These are phyloP conservation scores for Dalbergia cochinchinensis DNA, from an alignment of 306 rosid species.

Conservation along the genomic window DNA sequence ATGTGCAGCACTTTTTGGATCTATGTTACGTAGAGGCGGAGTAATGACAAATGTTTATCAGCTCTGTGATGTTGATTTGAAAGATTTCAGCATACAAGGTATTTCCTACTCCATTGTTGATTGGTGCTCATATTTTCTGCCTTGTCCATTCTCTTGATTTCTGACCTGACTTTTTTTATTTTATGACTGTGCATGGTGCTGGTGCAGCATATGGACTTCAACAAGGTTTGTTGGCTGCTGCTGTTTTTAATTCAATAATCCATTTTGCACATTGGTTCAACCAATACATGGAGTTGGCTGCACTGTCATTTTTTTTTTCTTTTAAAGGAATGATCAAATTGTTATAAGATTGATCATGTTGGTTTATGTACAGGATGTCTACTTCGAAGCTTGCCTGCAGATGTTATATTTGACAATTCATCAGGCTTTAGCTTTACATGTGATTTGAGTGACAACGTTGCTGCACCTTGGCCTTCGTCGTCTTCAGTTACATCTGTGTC, in stretches of 20 bases:
- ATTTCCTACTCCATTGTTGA: conserved; percentile 32
- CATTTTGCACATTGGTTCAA: conserved; percentile 33
- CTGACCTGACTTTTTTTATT: conserved; percentile 38
- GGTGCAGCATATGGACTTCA: conserved; percentile 71
- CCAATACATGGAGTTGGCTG: not conserved
- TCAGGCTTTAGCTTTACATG: conserved; percentile 91
- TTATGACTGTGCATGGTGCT: conserved; percentile 46
- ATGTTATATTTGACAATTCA: conserved; percentile 81
- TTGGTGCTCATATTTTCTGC: conserved; percentile 23
- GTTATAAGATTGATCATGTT: conserved; percentile 12
- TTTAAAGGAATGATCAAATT: conserved; percentile 17
- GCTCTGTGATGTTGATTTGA: conserved; percentile 96
- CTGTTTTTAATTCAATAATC: conserved; percentile 9
- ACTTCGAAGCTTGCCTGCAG: conserved; percentile 91
- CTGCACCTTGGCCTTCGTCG: conserved; percentile 98
- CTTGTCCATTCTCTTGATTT: conserved; percentile 17
- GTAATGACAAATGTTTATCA: conserved; percentile 81
- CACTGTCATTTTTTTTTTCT: not conserved
- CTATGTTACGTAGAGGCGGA: conserved; percentile 91
- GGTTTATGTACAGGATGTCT: conserved; percentile 75
- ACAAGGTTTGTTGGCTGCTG: conserved; percentile 63
- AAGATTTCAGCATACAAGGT: conserved; percentile 99
- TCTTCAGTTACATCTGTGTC: conserved; percentile 83
- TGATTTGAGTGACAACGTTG: conserved; percentile 91
- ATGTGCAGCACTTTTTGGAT: conserved; percentile 92